Evolutionary conservation across 2,329 filamentous ascomycete genomes (phyloP).

Genomic region (Sclerotinia trifoliorum): DNA sequence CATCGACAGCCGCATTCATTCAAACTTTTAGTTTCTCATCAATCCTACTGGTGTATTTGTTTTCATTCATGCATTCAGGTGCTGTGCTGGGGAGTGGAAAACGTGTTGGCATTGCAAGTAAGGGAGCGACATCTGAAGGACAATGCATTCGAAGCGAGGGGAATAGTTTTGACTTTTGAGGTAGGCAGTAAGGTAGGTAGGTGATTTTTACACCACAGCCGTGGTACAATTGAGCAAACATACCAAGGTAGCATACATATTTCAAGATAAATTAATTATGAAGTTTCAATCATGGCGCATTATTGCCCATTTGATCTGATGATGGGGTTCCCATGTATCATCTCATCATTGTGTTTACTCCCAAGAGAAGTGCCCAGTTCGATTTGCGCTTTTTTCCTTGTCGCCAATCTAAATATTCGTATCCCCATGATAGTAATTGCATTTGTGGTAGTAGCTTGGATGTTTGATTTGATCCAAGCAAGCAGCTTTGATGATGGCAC

Average conservation of each 20-base stretch:
- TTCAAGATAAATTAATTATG: neutral
- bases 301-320: neutral
- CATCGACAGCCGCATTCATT: neutral
- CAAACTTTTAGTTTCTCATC: neutral
- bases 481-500: neutral
- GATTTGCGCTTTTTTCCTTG: neutral
- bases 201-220: neutral
- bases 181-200: neutral
- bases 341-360: too few species aligned
- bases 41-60: neutral
- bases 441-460: neutral
- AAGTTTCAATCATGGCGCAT: neutral
- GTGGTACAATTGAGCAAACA: neutral
- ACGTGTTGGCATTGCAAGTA: neutral
- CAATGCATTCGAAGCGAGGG: neutral
- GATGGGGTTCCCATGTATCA: neutral
- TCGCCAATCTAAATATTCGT: neutral
- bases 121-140: neutral
- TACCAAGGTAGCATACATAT: neutral
- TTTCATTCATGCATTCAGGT: neutral
- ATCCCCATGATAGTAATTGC: neutral
- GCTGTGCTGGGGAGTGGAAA: too few species aligned
- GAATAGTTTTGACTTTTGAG: neutral
- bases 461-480: neutral
- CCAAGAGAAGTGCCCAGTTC: neutral